A percentile compares a stretch with the other conserved stretches of the same genome.
Conservation (phyloP, 2,329 filamentous ascomycete species). For the Cladosporium sp. region DNA sequence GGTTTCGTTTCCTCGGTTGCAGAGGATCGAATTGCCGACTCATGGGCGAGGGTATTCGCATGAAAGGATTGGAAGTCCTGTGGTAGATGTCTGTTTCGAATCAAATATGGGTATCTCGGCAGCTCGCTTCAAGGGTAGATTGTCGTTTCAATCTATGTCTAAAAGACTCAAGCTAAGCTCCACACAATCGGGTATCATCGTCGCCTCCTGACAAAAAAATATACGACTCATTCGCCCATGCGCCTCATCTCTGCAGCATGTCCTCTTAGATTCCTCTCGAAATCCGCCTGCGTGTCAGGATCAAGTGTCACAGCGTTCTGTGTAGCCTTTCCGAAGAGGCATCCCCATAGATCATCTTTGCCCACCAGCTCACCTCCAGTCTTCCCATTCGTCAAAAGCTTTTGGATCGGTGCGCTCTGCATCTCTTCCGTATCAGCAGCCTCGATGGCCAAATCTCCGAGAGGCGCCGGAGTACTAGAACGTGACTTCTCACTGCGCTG, state of each 20-base stretch:
- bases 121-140: too few species aligned
- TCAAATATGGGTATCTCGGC: too few species aligned
- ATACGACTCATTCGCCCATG: neutral
- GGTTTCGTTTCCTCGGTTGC: too few species aligned
- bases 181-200: too few species aligned
- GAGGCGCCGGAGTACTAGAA: neutral
- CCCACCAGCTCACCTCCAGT: slow-evolving; percentile 75
- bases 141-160: too few species aligned
- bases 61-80: too few species aligned
- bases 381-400: slow-evolving; percentile 65
- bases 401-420: slow-evolving; percentile 65
- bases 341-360: slow-evolving; percentile 79
- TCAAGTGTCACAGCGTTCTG: neutral
- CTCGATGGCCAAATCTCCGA: slow-evolving; percentile 61
- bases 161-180: too few species aligned
- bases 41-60: too few species aligned
- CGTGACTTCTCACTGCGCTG: slow-evolving; percentile 7
- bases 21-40: too few species aligned
- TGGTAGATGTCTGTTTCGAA: too few species aligned
- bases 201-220: too few species aligned
- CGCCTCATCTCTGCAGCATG: slow-evolving; percentile 51
- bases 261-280: slow-evolving; percentile 49
- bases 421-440: slow-evolving; percentile 81
- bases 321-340: slow-evolving; percentile 64
- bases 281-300: slow-evolving; percentile 34